Evolutionary conservation across 2,329 filamentous ascomycete species (phyloP), one percentile per base, ranked within the genome.

Genomic region (Hawksworthiomyces lignivorus): DNA sequence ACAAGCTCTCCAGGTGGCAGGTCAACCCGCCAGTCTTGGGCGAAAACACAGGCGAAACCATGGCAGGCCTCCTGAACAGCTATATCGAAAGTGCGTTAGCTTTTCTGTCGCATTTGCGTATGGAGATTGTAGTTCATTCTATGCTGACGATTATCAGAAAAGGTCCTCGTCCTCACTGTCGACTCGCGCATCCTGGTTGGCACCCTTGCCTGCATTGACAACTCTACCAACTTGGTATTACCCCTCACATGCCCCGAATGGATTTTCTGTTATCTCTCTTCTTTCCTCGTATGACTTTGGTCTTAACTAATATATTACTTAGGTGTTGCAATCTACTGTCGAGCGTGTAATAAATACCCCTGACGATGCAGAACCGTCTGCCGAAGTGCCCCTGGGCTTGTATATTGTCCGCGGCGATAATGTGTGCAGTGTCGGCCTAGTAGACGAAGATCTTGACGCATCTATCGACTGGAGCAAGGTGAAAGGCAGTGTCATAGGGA

Each of bases 361-460:
- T 32, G 89, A 96, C 57, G 87, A 95, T 56, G 75, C 79, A 30
- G 87, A 94, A 53, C 77, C 82, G 1, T 94, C 84, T 32, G 77
- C 81, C 45, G 80, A 92, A 58, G 81, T 92, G 15, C 80, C 84
- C 5, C 78, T 96, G 48, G 92, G 92, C 2, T 67, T 97, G 6
- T 97, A 96, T 61, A 74, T 98, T 44, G 85, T 98, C 44, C 77
- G 92, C 46, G 92, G 92, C 39, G 92, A 98, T 61, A 96, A 94
- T 57, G 90, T 98, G 36, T 89, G 88, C 48, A 73, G 94, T 14
- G 85, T 92, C 44, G 92, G 92, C 3, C 69, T 94, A 44, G 82
- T 98, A 24, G 88, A 98, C 61, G 89, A 95, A 63, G 75, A 84
- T 53, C 69, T 97, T 45, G 92, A 98, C 64, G 75, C 73, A 29